A percentile compares a stretch with the other conserved stretches of the same genome.
These are phyloP conservation scores for Psilocybe subaeruginosa DNA, from an alignment of 768 basidiomycete genomes.

Conservation along the genomic window DNA sequence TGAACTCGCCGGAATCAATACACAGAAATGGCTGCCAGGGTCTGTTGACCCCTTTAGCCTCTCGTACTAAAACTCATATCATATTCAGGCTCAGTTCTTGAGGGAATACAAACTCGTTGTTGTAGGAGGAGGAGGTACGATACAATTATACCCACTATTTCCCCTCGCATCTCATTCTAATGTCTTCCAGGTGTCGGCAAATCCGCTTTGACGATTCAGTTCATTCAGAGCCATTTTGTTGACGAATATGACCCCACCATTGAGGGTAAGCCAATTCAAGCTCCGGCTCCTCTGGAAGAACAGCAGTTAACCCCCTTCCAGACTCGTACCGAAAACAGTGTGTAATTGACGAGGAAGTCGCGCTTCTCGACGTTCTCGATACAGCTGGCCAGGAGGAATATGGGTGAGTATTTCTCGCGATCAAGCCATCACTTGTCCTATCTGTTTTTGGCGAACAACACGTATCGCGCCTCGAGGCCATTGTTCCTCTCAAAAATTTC, in stretches of 20 bases:
- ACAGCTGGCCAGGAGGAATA: constrained; percentile 99
- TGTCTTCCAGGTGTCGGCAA: constrained; percentile 51
- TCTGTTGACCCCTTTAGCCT: constrained; percentile 20
- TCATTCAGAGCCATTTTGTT: constrained; percentile 95
- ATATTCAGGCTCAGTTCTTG: constrained; percentile 78
- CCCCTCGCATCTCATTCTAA: neutral
- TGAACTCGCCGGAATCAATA: constrained; percentile 12
- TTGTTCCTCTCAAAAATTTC: constrained; percentile 5
- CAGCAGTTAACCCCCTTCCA: constrained; percentile 30
- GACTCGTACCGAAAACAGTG: constrained; percentile 98
- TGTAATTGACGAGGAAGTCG: constrained; percentile 98
- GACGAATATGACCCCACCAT: constrained; percentile 96
- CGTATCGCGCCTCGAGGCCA: constrained; percentile 24
- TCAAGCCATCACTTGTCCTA: constrained; percentile 13
- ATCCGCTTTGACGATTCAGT: constrained; percentile 96
- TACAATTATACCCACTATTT: neutral
- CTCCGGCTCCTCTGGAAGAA: neutral
- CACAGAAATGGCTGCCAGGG: constrained; percentile 41
- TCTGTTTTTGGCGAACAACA: constrained; percentile 14
- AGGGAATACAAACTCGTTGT: constrained; percentile 99
- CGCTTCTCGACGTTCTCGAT: constrained; percentile 93
- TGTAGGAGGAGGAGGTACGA: constrained; percentile 91
- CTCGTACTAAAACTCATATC: constrained; percentile 13
- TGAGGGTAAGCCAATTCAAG: constrained; percentile 58
- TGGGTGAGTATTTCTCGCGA: constrained; percentile 57